Evolutionary conservation across 148 eudicot species (phyloP), one percentile per base, ranked within the genome.

Genomic region (Rhododendron mucronatum): DNA sequence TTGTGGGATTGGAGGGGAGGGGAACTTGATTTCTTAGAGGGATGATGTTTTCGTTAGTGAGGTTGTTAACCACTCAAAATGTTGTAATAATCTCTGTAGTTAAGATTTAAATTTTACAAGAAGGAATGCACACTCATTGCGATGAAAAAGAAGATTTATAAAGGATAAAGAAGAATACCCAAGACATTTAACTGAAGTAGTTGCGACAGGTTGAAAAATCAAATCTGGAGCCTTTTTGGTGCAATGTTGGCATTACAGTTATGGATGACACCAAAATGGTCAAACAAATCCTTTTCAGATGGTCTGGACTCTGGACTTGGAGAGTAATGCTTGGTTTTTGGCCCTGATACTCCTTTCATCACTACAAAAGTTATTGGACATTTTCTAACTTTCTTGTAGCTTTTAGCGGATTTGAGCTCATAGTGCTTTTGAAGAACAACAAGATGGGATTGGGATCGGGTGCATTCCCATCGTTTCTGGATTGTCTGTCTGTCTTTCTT

Each of bases 311-410:
- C n/a, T 59, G 65, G 65, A 59, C 26, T 5, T 73, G 77, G 44
- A 73, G 41, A 73, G 77, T 73, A 73, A 73, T 73, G 77, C 41
- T 73, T 30, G 77, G 39, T 12, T 73, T 73, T 73, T 73, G 77
- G 77, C 77, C 20, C 7, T 28, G 41, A 30, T 73, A 73, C 39
- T 73, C 18, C 6, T 73, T 33, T 28, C 41, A 14, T 30, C 8
- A 26, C 14, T 20, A 21, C 65, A 20, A 59, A 55, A 59, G 65
- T 59, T 59, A 59, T 26, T 59, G 65, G n/a, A 59, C 65, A 59
- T 20, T 59, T 59, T 2, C 65, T 59, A 5, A 59, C 10, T 21
- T 59, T 59, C n/a, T 59, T 59, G n/a, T 20, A 20, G 26, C 7
- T 59, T 59, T 7, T 21, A 59, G 9, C 21, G 26, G 10, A 59